These are phyloP conservation scores for Zoysia japonica DNA, from an alignment of 176 grass and related monocot genomes.

Conservation along the genomic window DNA sequence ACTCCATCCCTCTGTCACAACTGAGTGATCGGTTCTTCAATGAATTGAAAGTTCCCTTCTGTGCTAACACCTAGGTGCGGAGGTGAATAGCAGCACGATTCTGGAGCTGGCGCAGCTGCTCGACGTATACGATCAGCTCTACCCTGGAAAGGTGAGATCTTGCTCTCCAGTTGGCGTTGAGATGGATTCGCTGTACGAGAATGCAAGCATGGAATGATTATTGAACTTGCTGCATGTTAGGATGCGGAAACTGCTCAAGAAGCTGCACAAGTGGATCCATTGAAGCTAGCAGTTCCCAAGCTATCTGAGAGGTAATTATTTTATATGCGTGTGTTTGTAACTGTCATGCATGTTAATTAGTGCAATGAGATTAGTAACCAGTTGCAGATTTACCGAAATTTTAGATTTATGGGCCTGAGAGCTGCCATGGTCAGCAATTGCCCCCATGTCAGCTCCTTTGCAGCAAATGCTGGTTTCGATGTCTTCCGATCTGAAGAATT, in stretches of 20 bases:
- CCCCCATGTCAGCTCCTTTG: constrained; percentile 48
- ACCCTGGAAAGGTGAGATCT: constrained; percentile 53
- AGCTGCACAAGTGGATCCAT: constrained; percentile 36
- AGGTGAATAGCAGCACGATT: constrained; percentile 46
- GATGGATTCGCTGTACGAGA: not conserved
- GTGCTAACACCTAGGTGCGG: constrained; percentile 38
- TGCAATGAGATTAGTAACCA: not conserved
- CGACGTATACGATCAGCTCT: constrained; percentile 69
- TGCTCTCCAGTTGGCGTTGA: not conserved
- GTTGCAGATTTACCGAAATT: constrained; percentile 10
- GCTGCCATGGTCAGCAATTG: constrained; percentile 73
- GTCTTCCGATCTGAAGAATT: constrained; percentile 57
- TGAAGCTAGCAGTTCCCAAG: constrained; percentile 48
- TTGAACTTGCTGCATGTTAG: constrained; percentile 33
- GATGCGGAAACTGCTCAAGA: constrained; percentile 35
- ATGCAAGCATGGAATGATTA: constrained; percentile 1
- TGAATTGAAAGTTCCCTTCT: not conserved
- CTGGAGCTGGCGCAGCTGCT: constrained; percentile 80
- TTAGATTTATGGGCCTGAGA: constrained; percentile 85
- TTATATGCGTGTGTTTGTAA: constrained; percentile 13
- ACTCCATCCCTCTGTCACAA: not conserved
- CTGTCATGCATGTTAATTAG: not conserved
- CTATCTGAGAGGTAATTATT: constrained; percentile 68
- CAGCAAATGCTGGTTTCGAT: constrained; percentile 53
- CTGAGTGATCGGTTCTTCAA: not conserved